A percentile compares a stretch with the other conserved stretches of the same genome.
Conservation (phyloP, 805 yeast species). For the Wickerhamiella sorbophila region DNA sequence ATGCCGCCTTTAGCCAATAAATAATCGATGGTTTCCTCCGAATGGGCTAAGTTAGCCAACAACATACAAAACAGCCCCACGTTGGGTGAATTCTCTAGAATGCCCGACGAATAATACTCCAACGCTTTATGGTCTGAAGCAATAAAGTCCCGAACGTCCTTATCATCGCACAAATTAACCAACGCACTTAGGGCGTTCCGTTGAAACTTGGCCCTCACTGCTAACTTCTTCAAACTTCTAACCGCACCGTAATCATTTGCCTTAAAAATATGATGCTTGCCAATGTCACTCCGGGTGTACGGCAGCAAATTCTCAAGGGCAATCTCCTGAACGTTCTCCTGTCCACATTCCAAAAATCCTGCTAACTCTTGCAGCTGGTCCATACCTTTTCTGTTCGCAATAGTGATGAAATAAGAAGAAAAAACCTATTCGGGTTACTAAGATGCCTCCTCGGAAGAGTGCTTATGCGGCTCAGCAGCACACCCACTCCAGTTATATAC, state of each 20-base stretch:
- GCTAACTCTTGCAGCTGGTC: slow-evolving; percentile 35
- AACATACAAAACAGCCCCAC: slow-evolving; percentile 77
- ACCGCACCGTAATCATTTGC: slow-evolving; percentile 58
- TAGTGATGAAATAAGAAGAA: too few species aligned
- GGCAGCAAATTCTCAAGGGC: slow-evolving; percentile 79
- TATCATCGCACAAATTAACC: slow-evolving; percentile 69
- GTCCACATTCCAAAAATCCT: slow-evolving; percentile 66
- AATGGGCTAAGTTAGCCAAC: slow-evolving; percentile 73
- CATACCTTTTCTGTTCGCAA: too few species aligned
- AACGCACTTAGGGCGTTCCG: slow-evolving; percentile 60
- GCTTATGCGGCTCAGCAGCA: too few species aligned
- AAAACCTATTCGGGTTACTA: too few species aligned
- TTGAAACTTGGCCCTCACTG: slow-evolving; percentile 28
- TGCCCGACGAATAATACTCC: slow-evolving; percentile 29
- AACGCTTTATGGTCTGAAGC: slow-evolving; percentile 35
- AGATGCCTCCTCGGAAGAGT: too few species aligned
- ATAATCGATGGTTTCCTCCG: slow-evolving; percentile 43
- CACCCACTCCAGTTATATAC: too few species aligned
- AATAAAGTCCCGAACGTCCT: slow-evolving; percentile 45
- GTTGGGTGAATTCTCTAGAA: slow-evolving; percentile 32
- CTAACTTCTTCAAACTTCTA: slow-evolving; percentile 42
- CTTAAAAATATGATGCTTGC: slow-evolving; percentile 51
- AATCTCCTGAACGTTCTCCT: slow-evolving; percentile 63
- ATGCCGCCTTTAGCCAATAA: slow-evolving; percentile 36
- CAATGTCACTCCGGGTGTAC: slow-evolving; percentile 40